phyloP scores from a whole-genome alignment of 441 rosid genomes.

The Erodium chrysanthum region DNA sequence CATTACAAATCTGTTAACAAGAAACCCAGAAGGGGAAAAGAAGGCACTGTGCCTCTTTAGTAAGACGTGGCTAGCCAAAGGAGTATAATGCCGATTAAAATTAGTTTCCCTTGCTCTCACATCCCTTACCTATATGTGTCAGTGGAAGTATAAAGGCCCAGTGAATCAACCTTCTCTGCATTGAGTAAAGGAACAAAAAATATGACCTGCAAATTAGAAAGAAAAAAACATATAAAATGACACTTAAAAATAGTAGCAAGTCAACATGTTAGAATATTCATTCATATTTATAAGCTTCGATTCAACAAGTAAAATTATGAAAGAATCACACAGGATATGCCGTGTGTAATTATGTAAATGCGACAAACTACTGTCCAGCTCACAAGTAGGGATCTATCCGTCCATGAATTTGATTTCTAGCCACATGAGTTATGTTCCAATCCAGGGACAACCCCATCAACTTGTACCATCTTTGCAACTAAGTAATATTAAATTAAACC shows the following conservation, averaged over 20 bases:
- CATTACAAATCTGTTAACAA: too few relatives aligned
- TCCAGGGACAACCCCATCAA: constrained; percentile 22
- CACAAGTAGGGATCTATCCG: constrained; percentile 14
- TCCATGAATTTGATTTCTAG: too few relatives aligned
- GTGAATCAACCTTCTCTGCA: constrained; percentile 24
- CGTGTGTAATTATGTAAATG: neutral
- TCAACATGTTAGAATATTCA: neutral
- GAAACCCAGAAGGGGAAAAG: too few relatives aligned
- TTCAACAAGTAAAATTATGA: constrained; percentile 22
- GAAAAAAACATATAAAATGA: neutral
- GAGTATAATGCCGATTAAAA: too few relatives aligned
- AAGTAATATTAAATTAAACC: constrained; percentile 34
- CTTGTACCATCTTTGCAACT: constrained; percentile 35
- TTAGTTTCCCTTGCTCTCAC: neutral
- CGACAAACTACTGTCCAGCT: constrained; percentile 26
- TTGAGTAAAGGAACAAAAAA: constrained; percentile 23
- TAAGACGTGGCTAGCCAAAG: too few relatives aligned
- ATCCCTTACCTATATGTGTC: constrained; percentile 24
- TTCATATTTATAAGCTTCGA: neutral
- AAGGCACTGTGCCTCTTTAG: too few relatives aligned
- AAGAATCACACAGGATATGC: neutral
- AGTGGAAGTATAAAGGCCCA: constrained; percentile 17
- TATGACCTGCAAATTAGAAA: constrained; percentile 29
- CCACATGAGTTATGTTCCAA: constrained; percentile 35
- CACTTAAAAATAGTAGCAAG: neutral